Evolutionary conservation across 1,139 yeast genomes (phyloP).

Genomic region (Yamadazyma kanchanaburiensis): DNA sequence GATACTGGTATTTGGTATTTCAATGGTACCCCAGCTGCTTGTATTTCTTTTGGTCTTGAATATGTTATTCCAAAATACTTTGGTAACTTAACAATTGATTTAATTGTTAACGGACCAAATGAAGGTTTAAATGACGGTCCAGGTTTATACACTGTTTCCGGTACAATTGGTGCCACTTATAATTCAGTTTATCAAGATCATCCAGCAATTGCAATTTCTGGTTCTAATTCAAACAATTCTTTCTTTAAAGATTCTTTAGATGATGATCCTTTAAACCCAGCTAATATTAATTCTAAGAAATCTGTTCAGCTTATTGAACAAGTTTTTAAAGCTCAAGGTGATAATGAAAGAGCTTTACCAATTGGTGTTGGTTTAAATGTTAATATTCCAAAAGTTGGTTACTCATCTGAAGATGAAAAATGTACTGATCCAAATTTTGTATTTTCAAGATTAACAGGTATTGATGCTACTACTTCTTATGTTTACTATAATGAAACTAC

Average conservation of each 20-base stretch:
- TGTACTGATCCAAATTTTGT: slow-evolving; percentile 35
- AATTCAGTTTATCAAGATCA: slow-evolving; percentile 39
- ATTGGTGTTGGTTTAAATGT: slow-evolving; percentile 40
- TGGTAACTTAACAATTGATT: slow-evolving; percentile 31
- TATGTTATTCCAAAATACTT: slow-evolving; percentile 41
- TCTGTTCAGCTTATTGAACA: slow-evolving; percentile 30
- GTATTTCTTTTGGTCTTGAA: slow-evolving; percentile 41
- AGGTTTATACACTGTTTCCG: slow-evolving; percentile 39
- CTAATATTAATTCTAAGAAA: slow-evolving; percentile 34
- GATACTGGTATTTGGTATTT: slow-evolving; percentile 47
- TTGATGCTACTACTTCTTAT: slow-evolving; percentile 25
- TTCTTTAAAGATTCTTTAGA: slow-evolving; percentile 38
- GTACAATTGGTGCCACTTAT: slow-evolving; percentile 47
- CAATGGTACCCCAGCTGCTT: slow-evolving; percentile 47
- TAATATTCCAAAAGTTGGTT: slow-evolving; percentile 41
- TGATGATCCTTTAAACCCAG: slow-evolving; percentile 28
- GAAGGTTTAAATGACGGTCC: slow-evolving; percentile 44
- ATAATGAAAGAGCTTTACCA: slow-evolving; percentile 32
- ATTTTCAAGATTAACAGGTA: slow-evolving; percentile 36
- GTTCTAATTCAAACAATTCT: slow-evolving; percentile 41
- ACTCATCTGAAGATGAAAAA: slow-evolving; percentile 20
- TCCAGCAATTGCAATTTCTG: slow-evolving; percentile 46
- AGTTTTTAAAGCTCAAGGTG: slow-evolving; percentile 30
- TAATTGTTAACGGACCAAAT: slow-evolving; percentile 47
- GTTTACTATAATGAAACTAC: slow-evolving; percentile 29